Base-by-base conservation (phyloP, 768 basidiomycete species). In the Tulasnella sp. region DNA sequence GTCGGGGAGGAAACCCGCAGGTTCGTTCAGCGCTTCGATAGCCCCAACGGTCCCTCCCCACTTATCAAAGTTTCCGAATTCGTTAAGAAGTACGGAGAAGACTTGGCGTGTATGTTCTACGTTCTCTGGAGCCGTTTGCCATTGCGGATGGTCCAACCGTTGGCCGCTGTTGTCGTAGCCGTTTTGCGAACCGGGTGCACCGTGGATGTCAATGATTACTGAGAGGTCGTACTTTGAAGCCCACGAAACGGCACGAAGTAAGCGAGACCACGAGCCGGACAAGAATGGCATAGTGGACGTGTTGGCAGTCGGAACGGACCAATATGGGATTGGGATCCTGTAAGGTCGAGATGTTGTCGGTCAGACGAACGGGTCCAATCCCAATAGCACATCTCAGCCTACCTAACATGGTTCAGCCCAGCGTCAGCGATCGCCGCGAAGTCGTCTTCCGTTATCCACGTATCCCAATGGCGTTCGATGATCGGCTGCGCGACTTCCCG, bases 121-220 rank as follows among this genome's bases (percentile, higher is more conserved):
- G 81, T 94, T 91, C 42, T 86, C 88, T 79, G 88, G 86, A 71
- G 87, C 87, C 0, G 88, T 87, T 16, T 93, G 91, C 93, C 93
- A 95, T 42, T 85, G 83, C 83, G 93, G 93, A 80, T 83, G 88
- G 13, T 86, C 77, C 79, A 89, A 83, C 78, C 84, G 88, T 82
- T 90, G 90, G 26, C 93, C 93, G 70, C 93, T 94, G 81, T 95
- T 95, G 81, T 95, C 93, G 81, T 89, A 95, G 29, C 93, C 93
- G 81, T 86, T 86, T 83, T 95, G 93, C 82, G 91, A 92, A 20
- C 95, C 95, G 0, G 95, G 93, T 40, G 89, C 93, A 37, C 91
- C 92, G 82, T 94, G 93, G 0, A 93, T 87, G 85, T 96, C 95
- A 51, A 97, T 83, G 70, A 97, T 91, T 40, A 96, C 85, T 81